A percentile compares a stretch with the other conserved stretches of the same genome.
phyloP scores from a whole-genome alignment of 768 basidiomycete species.

The Auricularia cornea region DNA sequence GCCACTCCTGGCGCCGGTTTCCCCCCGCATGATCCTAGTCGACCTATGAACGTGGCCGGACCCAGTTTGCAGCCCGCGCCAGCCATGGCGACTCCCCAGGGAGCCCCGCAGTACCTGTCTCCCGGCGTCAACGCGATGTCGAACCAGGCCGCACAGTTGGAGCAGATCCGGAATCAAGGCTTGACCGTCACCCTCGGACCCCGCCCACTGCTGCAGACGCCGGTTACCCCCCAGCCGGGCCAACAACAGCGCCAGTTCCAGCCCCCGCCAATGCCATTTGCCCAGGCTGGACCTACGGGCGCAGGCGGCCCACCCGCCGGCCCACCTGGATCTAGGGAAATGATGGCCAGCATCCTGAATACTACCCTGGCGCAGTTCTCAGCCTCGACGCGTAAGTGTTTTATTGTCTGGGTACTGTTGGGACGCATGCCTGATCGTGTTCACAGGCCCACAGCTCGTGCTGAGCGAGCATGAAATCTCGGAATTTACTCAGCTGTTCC shows the following conservation, averaged over 20 bases:
- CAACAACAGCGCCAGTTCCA: too few species aligned
- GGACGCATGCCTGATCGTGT: too few species aligned
- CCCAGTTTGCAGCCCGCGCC: not conserved
- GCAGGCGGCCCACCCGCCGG: too few species aligned
- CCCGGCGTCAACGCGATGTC: conserved; percentile 29
- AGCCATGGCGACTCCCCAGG: not conserved
- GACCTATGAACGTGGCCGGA: not conserved
- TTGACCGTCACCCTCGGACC: not conserved
- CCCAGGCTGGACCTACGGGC: too few species aligned
- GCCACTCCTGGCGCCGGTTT: not conserved
- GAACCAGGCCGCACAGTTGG: conserved; percentile 42
- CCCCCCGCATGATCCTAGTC: not conserved
- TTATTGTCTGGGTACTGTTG: too few species aligned
- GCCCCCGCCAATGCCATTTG: not conserved
- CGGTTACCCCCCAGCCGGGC: conserved; percentile 25
- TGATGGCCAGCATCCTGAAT: too few species aligned
- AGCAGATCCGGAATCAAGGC: not conserved
- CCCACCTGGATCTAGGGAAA: too few species aligned
- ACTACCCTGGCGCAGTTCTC: too few species aligned
- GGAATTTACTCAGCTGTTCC: too few species aligned
- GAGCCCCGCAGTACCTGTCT: not conserved
- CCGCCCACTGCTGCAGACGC: conserved; percentile 27
- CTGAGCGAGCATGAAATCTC: too few species aligned
- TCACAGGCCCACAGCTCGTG: too few species aligned
- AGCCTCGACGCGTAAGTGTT: too few species aligned